Conservation (phyloP, 371 early-diverging fungal species). For the Funneliformis caledonium region DNA sequence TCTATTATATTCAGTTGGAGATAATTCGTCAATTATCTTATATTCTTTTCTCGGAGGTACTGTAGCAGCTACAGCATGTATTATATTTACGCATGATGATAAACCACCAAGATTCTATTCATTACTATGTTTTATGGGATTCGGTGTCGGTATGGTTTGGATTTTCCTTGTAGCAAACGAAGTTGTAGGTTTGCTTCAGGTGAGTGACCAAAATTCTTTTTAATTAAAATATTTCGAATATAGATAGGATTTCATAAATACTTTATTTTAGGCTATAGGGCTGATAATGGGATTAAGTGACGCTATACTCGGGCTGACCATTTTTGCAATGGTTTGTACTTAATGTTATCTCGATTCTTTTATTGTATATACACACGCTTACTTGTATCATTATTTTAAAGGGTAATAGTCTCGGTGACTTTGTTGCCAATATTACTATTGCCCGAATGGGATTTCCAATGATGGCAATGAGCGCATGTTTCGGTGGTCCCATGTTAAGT, state of each 20-base stretch:
- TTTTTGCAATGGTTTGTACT: conserved; percentile 76
- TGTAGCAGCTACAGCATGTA: conserved; percentile 21
- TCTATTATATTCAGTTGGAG: conserved; percentile 35
- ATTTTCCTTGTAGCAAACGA: conserved; percentile 84
- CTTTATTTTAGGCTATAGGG: conserved; percentile 63
- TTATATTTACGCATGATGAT: conserved; percentile 1
- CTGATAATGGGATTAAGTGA: conserved; percentile 77
- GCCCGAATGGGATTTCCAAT: conserved; percentile 81
- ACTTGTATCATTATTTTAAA: conserved; percentile 43
- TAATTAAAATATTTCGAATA: neutral
- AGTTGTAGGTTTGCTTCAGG: conserved; percentile 79
- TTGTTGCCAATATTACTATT: conserved; percentile 84
- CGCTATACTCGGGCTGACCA: conserved; percentile 80
- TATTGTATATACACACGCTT: neutral
- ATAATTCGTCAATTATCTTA: conserved; percentile 18
- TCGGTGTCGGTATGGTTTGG: conserved; percentile 75
- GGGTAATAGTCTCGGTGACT: conserved; percentile 87
- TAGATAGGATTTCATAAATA: neutral
- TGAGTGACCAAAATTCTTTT: neutral
- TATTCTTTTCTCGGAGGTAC: conserved; percentile 44
- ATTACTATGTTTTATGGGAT: conserved; percentile 70
- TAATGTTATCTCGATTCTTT: neutral
- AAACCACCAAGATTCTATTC: conserved; percentile 29
- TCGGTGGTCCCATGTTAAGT: conserved; percentile 85
- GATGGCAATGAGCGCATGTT: conserved; percentile 88